phyloP scores from a whole-genome alignment of 1,139 yeast genomes.

The Eremothecium coryli region DNA sequence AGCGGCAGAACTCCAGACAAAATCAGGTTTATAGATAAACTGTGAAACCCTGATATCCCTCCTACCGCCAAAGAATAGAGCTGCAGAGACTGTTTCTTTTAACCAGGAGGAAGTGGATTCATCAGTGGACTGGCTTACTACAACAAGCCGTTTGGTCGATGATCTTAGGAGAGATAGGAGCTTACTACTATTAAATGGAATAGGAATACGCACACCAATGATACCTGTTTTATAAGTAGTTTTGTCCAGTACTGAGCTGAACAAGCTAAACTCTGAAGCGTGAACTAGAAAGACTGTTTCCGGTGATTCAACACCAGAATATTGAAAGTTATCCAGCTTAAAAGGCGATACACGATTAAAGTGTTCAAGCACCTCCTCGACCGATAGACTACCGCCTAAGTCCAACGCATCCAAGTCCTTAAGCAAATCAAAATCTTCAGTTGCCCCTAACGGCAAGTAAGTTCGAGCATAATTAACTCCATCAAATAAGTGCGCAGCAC shows the following conservation, averaged over 20 bases:
- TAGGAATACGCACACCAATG: conserved; percentile 65
- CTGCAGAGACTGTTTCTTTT: conserved; percentile 65
- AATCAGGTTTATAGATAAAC: conserved; percentile 42
- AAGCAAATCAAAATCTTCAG: conserved; percentile 25
- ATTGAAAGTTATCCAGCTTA: conserved; percentile 38
- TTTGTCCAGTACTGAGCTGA: conserved; percentile 38
- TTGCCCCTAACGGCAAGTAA: conserved; percentile 41
- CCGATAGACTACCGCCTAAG: conserved; percentile 39
- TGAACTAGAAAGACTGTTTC: conserved; percentile 66
- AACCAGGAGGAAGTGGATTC: conserved; percentile 37
- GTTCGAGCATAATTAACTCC: conserved; percentile 63
- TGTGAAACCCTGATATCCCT: conserved; percentile 38
- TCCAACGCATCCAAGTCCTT: conserved; percentile 16
- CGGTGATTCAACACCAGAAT: conserved; percentile 52
- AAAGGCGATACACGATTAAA: conserved; percentile 46
- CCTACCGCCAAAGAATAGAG: conserved; percentile 49
- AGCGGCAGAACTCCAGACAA: conserved; percentile 50
- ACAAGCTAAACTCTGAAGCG: conserved; percentile 61
- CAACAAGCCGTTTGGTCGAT: conserved; percentile 50
- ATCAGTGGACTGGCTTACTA: conserved; percentile 47
- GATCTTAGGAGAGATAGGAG: conserved; percentile 53
- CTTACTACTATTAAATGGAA: conserved; percentile 59
- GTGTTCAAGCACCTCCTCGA: conserved; percentile 53
- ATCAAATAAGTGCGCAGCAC: conserved; percentile 62
- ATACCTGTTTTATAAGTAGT: conserved; percentile 45